Evolutionary conservation across 441 rosid genomes (phyloP).

Genomic region (Lepidium campestre): DNA sequence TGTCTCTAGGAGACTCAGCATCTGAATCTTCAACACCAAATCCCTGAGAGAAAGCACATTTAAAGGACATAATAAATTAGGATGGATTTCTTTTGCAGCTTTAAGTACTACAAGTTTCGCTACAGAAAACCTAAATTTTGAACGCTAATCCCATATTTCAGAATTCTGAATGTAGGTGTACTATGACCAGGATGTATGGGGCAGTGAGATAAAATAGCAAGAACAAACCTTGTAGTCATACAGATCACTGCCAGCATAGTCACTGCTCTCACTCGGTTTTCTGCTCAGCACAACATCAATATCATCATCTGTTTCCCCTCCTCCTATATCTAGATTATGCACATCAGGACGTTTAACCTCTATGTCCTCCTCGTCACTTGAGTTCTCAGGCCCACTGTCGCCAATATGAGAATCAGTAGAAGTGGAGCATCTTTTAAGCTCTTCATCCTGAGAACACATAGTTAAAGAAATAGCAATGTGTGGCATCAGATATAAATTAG

Average conservation of each 20-base stretch:
- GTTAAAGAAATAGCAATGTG: background rate
- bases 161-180: background rate
- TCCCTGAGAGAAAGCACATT: slow-evolving; percentile 43
- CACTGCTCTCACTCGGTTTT: slow-evolving; percentile 91
- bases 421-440: slow-evolving; percentile 81
- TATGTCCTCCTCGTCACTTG: slow-evolving; percentile 73
- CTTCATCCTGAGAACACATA: slow-evolving; percentile 63
- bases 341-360: slow-evolving; percentile 58
- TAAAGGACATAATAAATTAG: background rate
- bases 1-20: slow-evolving; percentile 59
- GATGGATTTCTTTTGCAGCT: background rate
- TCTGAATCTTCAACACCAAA: slow-evolving; percentile 83
- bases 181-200: slow-evolving; percentile 9
- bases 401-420: slow-evolving; percentile 88
- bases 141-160: slow-evolving; percentile 5
- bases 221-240: slow-evolving; percentile 80
- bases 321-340: slow-evolving; percentile 68
- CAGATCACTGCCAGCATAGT: slow-evolving; percentile 80
- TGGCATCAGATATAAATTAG: background rate
- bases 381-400: slow-evolving; percentile 85
- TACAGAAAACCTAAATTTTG: background rate
- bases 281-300: slow-evolving; percentile 60
- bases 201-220: slow-evolving; percentile 11
- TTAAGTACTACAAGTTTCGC: background rate
- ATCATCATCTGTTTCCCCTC: slow-evolving; percentile 70